These are phyloP conservation scores for Zygnema circumcarinatum DNA, from an alignment of 139 green algal genomes.

Conservation along the genomic window DNA sequence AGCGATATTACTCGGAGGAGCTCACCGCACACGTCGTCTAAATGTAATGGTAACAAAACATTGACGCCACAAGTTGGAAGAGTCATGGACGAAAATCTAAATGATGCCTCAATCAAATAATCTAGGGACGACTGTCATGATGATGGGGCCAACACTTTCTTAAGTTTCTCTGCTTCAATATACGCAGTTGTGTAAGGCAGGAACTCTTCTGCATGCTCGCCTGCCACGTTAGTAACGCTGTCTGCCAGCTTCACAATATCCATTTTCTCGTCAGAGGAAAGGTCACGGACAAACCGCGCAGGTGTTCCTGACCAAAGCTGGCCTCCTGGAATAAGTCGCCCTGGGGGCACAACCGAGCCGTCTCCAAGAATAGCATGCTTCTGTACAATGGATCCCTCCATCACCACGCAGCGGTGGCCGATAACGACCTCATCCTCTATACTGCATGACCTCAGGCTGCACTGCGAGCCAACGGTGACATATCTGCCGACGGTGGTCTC, in stretches of 20 bases:
- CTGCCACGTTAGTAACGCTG: constrained; percentile 1
- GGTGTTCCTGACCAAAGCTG: constrained; percentile 93
- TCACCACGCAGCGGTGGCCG: constrained; percentile 56
- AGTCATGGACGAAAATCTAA: no score
- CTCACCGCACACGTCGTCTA: no score
- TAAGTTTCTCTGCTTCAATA: constrained; percentile 55
- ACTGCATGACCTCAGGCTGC: constrained; percentile 54
- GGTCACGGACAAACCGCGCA: constrained; percentile 70
- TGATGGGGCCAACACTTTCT: background rate
- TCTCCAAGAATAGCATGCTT: constrained; percentile 81
- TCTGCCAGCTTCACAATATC: constrained; percentile 62
- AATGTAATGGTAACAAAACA: no score
- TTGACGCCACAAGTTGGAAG: no score
- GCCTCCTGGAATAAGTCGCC: constrained; percentile 74
- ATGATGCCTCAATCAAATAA: no score
- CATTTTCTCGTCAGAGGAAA: constrained; percentile 51
- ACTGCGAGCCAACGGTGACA: constrained; percentile 57
- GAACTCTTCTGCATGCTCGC: constrained; percentile 59
- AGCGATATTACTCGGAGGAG: no score
- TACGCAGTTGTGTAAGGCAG: constrained; percentile 63
- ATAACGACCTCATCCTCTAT: constrained; percentile 66
- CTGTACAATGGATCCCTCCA: constrained; percentile 71
- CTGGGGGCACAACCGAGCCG: constrained; percentile 80
- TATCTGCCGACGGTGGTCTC: constrained; percentile 60
- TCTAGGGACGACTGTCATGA: no score